A percentile compares a stretch with the other conserved stretches of the same genome.
phyloP scores from a whole-genome alignment of 2,329 filamentous ascomycete genomes.

The Cordyceps fumosorosea region DNA sequence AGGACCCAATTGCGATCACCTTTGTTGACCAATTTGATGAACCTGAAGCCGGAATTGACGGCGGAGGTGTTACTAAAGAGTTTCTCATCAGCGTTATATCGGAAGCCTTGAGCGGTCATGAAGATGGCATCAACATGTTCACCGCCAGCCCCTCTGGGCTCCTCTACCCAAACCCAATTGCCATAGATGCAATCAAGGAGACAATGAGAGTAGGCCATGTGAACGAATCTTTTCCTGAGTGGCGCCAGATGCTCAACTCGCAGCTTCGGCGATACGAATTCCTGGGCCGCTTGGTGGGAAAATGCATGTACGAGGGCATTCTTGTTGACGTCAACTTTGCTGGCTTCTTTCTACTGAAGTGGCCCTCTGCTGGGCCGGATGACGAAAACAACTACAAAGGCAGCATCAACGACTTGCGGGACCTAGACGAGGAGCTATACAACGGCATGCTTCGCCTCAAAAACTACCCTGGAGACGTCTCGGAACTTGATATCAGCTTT shows the following conservation, averaged over 20 bases:
- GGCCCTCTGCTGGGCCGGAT: constrained; percentile 64
- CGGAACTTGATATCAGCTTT: constrained; percentile 70
- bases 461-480: constrained; percentile 74
- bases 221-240: constrained; percentile 47
- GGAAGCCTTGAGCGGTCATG: constrained; percentile 65
- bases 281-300: constrained; percentile 84
- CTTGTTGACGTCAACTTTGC: constrained; percentile 90
- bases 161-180: constrained; percentile 79
- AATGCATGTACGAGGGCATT: constrained; percentile 96
- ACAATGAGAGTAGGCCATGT: constrained; percentile 46
- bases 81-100: constrained; percentile 84
- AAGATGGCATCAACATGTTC: constrained; percentile 54
- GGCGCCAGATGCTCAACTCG: constrained; percentile 49
- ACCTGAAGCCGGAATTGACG: constrained; percentile 89
- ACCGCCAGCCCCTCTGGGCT: constrained; percentile 78
- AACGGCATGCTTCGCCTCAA: constrained; percentile 78
- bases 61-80: constrained; percentile 94
- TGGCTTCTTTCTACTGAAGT: constrained; percentile 92
- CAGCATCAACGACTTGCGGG: constrained; percentile 89
- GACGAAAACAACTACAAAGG: constrained; percentile 72
- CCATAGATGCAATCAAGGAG: constrained; percentile 62
- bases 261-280: constrained; percentile 80
- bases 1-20: constrained; percentile 93
- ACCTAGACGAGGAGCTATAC: constrained; percentile 86
- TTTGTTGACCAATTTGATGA: constrained; percentile 89